Percentiles rank a stretch among this genome's conserved stretches.
phyloP scores from a whole-genome alignment of 1,284 basidiomycete genomes.

The Tremellales sp. region DNA sequence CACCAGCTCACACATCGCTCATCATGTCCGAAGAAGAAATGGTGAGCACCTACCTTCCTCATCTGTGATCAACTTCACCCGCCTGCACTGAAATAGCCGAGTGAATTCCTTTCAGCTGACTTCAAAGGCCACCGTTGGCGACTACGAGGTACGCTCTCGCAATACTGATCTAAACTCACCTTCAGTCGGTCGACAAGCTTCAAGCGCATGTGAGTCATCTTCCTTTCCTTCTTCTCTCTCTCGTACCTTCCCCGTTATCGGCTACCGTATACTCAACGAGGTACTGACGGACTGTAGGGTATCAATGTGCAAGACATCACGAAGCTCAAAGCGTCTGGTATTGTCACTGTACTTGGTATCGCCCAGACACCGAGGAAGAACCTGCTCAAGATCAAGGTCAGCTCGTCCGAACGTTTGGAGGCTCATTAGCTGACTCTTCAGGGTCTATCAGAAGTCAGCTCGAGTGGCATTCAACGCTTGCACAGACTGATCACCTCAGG shows the following conservation, averaged over 20 bases:
- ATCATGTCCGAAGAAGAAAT: conserved; percentile 16
- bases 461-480: background rate
- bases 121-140: conserved; percentile 1
- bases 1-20: background rate
- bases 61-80: background rate
- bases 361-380: conserved; percentile 71
- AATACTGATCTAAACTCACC: background rate
- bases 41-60: background rate
- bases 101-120: conserved; percentile 1
- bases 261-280: background rate
- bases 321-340: conserved; percentile 70
- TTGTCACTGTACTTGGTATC: conserved; percentile 53
- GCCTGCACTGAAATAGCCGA: background rate
- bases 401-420: conserved; percentile 11
- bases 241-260: background rate
- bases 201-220: conserved; percentile 68
- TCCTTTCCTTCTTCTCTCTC: background rate
- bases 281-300: conserved; percentile 56
- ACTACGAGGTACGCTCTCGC: conserved; percentile 6
- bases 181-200: conserved; percentile 81
- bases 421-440: conserved; percentile 5
- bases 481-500: conserved; percentile 41
- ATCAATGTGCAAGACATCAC: conserved; percentile 91
- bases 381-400: conserved; percentile 83
- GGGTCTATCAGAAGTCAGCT: conserved; percentile 41